Evolutionary conservation across 2,329 filamentous ascomycete species (phyloP).

Genomic region (Alternaria tenuissima): DNA sequence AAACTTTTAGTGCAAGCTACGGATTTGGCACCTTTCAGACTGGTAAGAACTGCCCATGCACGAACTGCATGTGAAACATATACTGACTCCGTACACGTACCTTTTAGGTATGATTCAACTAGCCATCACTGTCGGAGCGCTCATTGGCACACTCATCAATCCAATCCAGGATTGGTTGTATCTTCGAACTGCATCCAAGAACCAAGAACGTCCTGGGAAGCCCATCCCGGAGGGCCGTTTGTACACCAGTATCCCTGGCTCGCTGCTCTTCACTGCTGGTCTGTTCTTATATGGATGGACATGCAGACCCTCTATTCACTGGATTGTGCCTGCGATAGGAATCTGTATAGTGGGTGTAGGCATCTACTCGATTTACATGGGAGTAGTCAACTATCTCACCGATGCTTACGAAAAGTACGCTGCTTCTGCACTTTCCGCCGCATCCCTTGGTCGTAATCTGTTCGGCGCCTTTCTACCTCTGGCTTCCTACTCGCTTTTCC

Average conservation of each 20-base stretch:
- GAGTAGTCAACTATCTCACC: constrained; percentile 59
- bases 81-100: no score
- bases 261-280: constrained; percentile 45
- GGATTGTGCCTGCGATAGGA: constrained; percentile 38
- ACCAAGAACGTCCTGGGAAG: constrained; percentile 49
- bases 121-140: constrained; percentile 53
- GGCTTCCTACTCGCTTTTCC: constrained; percentile 52
- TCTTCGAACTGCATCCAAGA: constrained; percentile 41
- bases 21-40: constrained; percentile 46
- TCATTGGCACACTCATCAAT: constrained; percentile 54
- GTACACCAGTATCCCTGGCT: constrained; percentile 54
- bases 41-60: constrained; percentile 18
- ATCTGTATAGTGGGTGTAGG: constrained; percentile 17
- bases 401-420: constrained; percentile 60
- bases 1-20: constrained; percentile 52
- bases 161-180: constrained; percentile 49
- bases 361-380: constrained; percentile 54
- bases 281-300: constrained; percentile 36
- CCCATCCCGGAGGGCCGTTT: constrained; percentile 55
- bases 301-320: constrained; percentile 41
- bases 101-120: constrained; percentile 45
- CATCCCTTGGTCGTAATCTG: constrained; percentile 55
- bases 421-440: constrained; percentile 57
- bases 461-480: constrained; percentile 59
- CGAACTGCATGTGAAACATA: no score